Evolutionary conservation across 441 rosid species (phyloP), one percentile per base, ranked within the genome.

Genomic region (Jatropha multifida): DNA sequence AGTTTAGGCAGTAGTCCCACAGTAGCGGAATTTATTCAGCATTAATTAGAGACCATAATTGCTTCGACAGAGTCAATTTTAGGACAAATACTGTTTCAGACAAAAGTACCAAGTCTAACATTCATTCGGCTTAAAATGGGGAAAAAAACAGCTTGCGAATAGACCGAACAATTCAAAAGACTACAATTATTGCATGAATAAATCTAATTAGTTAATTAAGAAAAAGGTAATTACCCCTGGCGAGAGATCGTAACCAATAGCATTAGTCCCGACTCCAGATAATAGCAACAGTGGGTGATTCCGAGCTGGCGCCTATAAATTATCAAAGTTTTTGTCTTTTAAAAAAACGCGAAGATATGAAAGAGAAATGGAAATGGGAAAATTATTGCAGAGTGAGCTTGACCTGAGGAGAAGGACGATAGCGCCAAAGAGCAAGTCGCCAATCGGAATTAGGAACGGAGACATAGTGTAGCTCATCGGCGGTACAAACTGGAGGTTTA

Each of bases 371-470:
- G 62, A 71, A 76, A 72, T 11, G 27, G 48, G 26, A 68, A 56
- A 49, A 56, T n/a, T 7, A 65, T 2, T 9, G 6, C n/a, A 12
- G 38, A 12, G 2, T 0, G 6, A 3, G 32, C 71, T 44, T 11
- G 71, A 92, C 98, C 92, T 86, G 89, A 68, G 91, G 88, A n/a
- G 90, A 78, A 76, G 98, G 98, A 71, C 69, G 82, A 82, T 96
- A 93, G 60, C 98, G 97, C 97, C 98, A 93, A 82, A 93, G 98
- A 70, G 98, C 95, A 75, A 93, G 97, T 32, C 93, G 92, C 97
- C 99, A 95, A 68, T 90, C 87, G 76, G 88, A 89, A 61, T 90
- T 80, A 2, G 94, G 78, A 3, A 88, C 81, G 52, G 98, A 78
- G 68, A 90, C 94, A 74, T 90, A 92, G 85, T 90, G 99, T 71